Percentiles rank a stretch among this genome's conserved stretches.
phyloP scores from a whole-genome alignment of 164 flowering plant species.

The Buxus sempervirens region DNA sequence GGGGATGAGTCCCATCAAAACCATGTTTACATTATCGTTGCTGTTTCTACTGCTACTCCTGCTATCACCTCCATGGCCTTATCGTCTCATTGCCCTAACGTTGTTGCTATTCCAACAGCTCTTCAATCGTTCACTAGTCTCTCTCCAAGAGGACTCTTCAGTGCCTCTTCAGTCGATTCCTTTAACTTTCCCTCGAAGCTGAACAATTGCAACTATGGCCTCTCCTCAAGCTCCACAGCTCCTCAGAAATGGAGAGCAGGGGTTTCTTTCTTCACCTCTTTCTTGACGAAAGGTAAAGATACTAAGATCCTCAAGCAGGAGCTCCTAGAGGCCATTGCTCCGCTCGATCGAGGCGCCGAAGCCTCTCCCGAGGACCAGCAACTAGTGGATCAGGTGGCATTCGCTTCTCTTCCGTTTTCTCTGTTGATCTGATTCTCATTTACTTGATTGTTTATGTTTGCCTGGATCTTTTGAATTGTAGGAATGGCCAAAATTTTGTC shows the following conservation, averaged over 20 bases:
- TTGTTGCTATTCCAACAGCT: background rate
- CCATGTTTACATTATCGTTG: too few relatives aligned
- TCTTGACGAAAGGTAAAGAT: slow-evolving; percentile 54
- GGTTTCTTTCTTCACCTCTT: slow-evolving; percentile 75
- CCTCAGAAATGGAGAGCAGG: slow-evolving; percentile 53
- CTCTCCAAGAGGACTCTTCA: background rate
- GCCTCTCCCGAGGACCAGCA: slow-evolving; percentile 73
- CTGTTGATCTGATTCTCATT: too few relatives aligned
- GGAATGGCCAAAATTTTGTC: too few relatives aligned
- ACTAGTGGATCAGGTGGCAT: slow-evolving; percentile 53
- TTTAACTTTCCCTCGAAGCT: background rate
- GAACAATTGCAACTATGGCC: background rate
- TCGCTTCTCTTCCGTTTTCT: background rate
- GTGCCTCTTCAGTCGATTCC: background rate
- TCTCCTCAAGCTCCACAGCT: background rate
- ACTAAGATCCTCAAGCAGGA: slow-evolving; percentile 53
- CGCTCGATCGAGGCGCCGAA: slow-evolving; percentile 85
- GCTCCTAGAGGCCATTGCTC: slow-evolving; percentile 65
- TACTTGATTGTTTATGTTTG: too few relatives aligned
- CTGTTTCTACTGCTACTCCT: too few relatives aligned
- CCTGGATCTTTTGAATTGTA: too few relatives aligned
- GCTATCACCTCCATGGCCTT: slow-evolving; percentile 1
- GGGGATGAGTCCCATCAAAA: too few relatives aligned
- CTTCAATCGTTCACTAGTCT: background rate
- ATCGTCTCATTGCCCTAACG: background rate